Conservation (phyloP, 2,329 filamentous ascomycete genomes). For the Lasiodiplodia gonubiensis region DNA sequence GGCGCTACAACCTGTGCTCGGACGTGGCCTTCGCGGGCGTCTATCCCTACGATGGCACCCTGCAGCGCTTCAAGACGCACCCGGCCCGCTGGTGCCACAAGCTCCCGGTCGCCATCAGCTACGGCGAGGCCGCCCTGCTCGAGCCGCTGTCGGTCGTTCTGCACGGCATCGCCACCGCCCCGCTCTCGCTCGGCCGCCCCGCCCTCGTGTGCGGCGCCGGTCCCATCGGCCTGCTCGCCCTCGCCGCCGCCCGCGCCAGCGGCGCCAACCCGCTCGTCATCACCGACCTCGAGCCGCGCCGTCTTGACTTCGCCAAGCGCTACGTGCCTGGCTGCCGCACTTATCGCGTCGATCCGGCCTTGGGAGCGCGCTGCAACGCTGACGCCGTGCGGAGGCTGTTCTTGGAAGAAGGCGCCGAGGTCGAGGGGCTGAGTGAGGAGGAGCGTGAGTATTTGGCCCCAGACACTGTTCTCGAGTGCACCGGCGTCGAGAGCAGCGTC, state of each 20-base stretch:
- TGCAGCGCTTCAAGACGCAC: constrained; percentile 67
- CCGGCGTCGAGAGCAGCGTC: constrained; percentile 68
- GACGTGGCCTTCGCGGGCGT: constrained; percentile 67
- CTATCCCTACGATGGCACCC: constrained; percentile 64
- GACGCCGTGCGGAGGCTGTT: constrained; percentile 61
- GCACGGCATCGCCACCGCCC: constrained; percentile 62
- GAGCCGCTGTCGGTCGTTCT: constrained; percentile 69
- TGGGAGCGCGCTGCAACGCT: constrained; percentile 58
- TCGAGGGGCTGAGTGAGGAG: constrained; percentile 62
- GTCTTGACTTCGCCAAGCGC: constrained; percentile 63
- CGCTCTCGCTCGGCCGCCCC: constrained; percentile 61
- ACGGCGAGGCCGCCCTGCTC: constrained; percentile 65
- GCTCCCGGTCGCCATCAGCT: constrained; percentile 63
- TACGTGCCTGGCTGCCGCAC: constrained; percentile 62
- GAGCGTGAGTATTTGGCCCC: constrained; percentile 44
- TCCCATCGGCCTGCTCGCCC: constrained; percentile 67
- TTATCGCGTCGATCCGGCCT: constrained; percentile 58
- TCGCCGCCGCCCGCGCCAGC: constrained; percentile 65
- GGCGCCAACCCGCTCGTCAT: constrained; percentile 69
- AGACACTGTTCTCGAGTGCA: constrained; percentile 67
- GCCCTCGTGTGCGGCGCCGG: constrained; percentile 67
- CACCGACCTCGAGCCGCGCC: constrained; percentile 64
- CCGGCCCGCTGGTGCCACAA: constrained; percentile 60
- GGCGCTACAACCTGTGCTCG: constrained; percentile 69
- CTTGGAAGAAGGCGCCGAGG: constrained; percentile 55